Base-by-base conservation (phyloP, 2,329 filamentous ascomycete species). In the Aureobasidium mangrovei region DNA sequence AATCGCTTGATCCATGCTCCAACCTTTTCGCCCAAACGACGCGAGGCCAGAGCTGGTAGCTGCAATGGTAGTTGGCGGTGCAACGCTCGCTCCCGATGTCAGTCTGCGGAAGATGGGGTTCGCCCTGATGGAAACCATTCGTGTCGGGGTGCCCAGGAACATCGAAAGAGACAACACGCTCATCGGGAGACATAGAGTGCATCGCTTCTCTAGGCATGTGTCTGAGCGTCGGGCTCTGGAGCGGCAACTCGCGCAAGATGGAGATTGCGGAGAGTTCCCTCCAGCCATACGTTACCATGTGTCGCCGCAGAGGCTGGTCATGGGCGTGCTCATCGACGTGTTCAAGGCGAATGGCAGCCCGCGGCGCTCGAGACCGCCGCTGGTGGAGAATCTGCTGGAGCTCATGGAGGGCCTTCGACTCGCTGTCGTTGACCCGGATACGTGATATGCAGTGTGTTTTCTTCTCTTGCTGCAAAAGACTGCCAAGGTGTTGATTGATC, bases 321-420 rank as follows among this genome's bases (percentile, higher is more conserved):
- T 87, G 74, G 74, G 77, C 12, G 69, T 80, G 24, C 74, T 79
- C 2, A 76, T 82, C 52, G 74, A 78, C 36, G 70, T 84, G 7
- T 71, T 88, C 58, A 69, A 72, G 32, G 66, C 70, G 38, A 82
- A 83, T 59, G 64, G 81, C 76, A 58, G 64, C 42, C 61, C 64
- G 33, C 61, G 63, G 28, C 60, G 63, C 56, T 24, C 61, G 18
- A 65, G 67, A 56, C 80, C 84, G 9, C 78, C 83, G 0, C 74
- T 88, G 42, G 82, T 86, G 1, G 83, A 85, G 60, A 87, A 86
- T 57, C 65, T 88, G 45, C 77, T 82, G 43, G 75, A 81, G 43
- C 67, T 88, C 60, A 77, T 88, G 61, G 77, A 77, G 58, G 81
- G 83, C 58, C 65, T 86, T 51, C 35, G 51, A 8, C 45, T 55